A percentile compares a stretch with the other conserved stretches of the same genome.
These are phyloP conservation scores for Przewalskia tangutica DNA, from an alignment of 257 asterid species.

Conservation along the genomic window DNA sequence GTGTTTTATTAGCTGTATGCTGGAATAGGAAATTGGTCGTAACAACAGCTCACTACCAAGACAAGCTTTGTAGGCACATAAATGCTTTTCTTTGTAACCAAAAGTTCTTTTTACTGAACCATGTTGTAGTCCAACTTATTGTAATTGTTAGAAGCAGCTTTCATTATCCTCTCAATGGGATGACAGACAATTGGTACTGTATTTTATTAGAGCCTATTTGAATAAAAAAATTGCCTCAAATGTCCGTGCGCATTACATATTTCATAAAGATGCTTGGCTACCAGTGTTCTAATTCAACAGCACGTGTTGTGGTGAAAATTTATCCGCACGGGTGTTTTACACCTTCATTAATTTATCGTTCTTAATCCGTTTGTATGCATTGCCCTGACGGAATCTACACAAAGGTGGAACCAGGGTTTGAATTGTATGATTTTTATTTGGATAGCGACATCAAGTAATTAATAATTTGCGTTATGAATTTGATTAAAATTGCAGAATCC, in stretches of 20 bases:
- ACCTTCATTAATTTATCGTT: neutral
- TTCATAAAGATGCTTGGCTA: no score
- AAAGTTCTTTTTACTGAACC: neutral
- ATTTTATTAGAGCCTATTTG: no score
- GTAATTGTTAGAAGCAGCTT: neutral
- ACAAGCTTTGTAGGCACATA: neutral
- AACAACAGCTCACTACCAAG: neutral
- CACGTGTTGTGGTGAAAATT: no score
- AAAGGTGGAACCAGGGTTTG: neutral
- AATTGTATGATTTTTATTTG: neutral
- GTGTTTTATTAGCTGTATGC: neutral
- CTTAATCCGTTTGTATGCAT: neutral
- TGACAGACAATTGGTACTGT: neutral
- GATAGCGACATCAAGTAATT: no score
- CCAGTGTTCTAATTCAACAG: no score
- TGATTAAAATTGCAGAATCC: no score
- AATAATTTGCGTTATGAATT: no score
- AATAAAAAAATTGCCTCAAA: no score
- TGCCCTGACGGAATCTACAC: neutral
- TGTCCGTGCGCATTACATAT: no score
- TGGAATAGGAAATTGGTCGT: neutral
- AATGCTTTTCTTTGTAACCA: neutral
- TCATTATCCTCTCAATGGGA: no score
- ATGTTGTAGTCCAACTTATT: neutral
- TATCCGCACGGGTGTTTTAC: no score